Conservation (phyloP, 2,329 filamentous ascomycete genomes). For the Blastomyces emzantsi region DNA sequence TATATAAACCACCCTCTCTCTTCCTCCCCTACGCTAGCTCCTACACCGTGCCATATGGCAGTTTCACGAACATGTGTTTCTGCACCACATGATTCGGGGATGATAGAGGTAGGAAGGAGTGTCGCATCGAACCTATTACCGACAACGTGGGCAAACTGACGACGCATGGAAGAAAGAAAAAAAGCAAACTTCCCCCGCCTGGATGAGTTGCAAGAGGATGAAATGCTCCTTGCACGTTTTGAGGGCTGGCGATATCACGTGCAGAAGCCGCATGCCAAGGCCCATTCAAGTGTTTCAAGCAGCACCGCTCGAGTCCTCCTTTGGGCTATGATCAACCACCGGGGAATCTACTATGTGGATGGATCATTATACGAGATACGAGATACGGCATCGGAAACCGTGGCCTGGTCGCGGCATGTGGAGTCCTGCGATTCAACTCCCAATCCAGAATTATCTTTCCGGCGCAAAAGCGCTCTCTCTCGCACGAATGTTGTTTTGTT, state of each 20-base stretch:
- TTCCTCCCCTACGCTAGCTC: too few species aligned
- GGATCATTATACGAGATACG: slow-evolving; percentile 3
- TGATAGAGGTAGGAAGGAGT: background rate
- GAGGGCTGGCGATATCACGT: too few species aligned
- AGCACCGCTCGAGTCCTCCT: background rate
- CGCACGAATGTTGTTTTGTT: too few species aligned
- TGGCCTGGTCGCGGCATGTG: too few species aligned
- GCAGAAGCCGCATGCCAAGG: background rate
- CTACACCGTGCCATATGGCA: background rate
- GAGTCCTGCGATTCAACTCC: background rate
- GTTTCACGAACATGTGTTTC: background rate
- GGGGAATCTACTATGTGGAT: too few species aligned
- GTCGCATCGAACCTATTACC: background rate
- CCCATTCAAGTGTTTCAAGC: too few species aligned
- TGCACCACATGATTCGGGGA: background rate
- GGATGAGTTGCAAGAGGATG: background rate
- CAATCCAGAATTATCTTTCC: background rate
- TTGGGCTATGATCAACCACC: background rate
- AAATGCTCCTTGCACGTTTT: too few species aligned
- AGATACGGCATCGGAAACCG: background rate
- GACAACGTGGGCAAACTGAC: background rate
- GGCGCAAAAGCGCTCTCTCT: too few species aligned
- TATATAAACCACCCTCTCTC: too few species aligned
- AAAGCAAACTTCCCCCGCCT: background rate
- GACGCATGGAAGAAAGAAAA: background rate